phyloP scores from a whole-genome alignment of 1,284 basidiomycete species.

The Moesziomyces globuligerus region DNA sequence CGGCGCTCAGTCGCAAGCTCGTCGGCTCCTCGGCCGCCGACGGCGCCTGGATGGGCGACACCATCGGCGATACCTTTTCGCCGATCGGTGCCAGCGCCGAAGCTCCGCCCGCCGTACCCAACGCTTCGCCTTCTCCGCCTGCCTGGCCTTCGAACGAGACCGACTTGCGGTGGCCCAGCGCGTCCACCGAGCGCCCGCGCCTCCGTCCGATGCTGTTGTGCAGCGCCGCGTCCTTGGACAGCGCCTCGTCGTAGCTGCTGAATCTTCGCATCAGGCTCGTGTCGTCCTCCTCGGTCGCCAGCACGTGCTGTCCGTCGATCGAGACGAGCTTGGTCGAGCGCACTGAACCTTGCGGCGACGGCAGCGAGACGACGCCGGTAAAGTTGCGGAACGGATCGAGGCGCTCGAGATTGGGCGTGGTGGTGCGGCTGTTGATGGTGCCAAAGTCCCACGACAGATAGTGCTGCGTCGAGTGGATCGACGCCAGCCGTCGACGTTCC shows the following conservation, averaged over 20 bases:
- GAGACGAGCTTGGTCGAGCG: slow-evolving; percentile 42
- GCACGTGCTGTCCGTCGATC: slow-evolving; percentile 46
- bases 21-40: slow-evolving; percentile 21
- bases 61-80: slow-evolving; percentile 34
- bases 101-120: background rate
- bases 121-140: slow-evolving; percentile 4
- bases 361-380: slow-evolving; percentile 42
- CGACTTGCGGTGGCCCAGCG: slow-evolving; percentile 43
- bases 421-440: slow-evolving; percentile 26
- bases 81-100: slow-evolving; percentile 35
- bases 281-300: slow-evolving; percentile 41
- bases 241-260: slow-evolving; percentile 29
- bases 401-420: slow-evolving; percentile 35
- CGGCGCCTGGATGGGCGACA: slow-evolving; percentile 8
- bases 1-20: slow-evolving; percentile 6
- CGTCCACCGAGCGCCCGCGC: slow-evolving; percentile 37
- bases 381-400: slow-evolving; percentile 59
- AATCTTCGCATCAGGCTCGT: slow-evolving; percentile 18
- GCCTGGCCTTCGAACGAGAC: slow-evolving; percentile 45
- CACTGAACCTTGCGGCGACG: slow-evolving; percentile 45
- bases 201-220: slow-evolving; percentile 9
- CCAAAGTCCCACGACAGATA: slow-evolving; percentile 60
- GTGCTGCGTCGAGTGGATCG: slow-evolving; percentile 49
- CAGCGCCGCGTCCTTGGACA: slow-evolving; percentile 7
- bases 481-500: slow-evolving; percentile 46